Evolutionary conservation across 2,329 filamentous ascomycete species (phyloP).

Genomic region (Volutella citrinella): DNA sequence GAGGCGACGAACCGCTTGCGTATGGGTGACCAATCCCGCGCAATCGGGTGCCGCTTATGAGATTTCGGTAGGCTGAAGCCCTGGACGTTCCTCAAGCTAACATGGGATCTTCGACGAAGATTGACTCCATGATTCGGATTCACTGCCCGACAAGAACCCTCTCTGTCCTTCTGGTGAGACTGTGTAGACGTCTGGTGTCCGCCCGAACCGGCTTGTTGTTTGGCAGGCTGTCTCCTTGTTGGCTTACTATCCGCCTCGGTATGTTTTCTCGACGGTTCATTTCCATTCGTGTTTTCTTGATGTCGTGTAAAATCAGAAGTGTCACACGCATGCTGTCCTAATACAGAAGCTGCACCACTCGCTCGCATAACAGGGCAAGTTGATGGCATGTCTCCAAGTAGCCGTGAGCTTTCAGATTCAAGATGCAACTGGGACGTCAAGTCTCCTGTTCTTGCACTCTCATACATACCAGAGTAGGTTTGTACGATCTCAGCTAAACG

Average conservation of each 20-base stretch:
- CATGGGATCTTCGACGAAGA: constrained; percentile 49
- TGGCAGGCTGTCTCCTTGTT: too few relatives aligned
- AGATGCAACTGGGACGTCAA: not conserved
- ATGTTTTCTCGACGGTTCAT: too few relatives aligned
- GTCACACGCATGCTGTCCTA: too few relatives aligned
- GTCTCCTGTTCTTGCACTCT: constrained; percentile 7
- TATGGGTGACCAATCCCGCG: constrained; percentile 65
- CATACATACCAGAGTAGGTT: constrained; percentile 20
- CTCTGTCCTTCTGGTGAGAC: constrained; percentile 23
- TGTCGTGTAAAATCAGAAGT: too few relatives aligned
- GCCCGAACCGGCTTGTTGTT: too few relatives aligned
- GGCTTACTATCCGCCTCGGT: too few relatives aligned
- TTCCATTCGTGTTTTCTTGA: too few relatives aligned
- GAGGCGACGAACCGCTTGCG: constrained; percentile 68
- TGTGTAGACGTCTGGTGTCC: too few relatives aligned
- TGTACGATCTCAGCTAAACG: constrained; percentile 24
- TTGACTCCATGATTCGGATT: constrained; percentile 36
- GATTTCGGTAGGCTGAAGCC: constrained; percentile 51
- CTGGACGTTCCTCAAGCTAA: constrained; percentile 49
- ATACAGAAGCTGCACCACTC: too few relatives aligned
- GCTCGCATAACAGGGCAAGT: too few relatives aligned
- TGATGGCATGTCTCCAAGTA: constrained; percentile 2
- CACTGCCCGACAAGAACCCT: constrained; percentile 22
- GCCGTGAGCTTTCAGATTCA: not conserved
- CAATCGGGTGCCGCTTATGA: constrained; percentile 62